phyloP scores from a whole-genome alignment of 192 early-diverging fungal genomes.

The Geranomyces michiganensis region DNA sequence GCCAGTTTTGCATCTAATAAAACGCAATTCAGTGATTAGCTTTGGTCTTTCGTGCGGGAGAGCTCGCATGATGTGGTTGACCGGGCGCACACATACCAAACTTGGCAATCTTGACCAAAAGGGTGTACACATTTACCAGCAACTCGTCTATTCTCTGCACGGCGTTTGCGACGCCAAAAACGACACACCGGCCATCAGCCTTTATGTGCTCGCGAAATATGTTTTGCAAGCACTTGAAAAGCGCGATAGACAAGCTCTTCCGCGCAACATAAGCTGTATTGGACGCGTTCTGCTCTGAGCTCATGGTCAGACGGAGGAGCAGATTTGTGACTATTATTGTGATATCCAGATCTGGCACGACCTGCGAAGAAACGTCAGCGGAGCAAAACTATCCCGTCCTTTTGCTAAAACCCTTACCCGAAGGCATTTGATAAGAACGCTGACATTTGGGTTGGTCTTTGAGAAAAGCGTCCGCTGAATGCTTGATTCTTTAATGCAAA shows the following conservation, averaged over 20 bases:
- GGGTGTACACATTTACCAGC: constrained; percentile 33
- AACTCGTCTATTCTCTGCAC: constrained; percentile 44
- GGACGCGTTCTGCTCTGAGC: constrained; percentile 25
- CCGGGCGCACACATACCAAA: constrained; percentile 33
- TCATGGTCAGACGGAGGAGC: constrained; percentile 35
- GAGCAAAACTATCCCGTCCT: constrained; percentile 6
- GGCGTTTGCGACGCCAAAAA: constrained; percentile 17
- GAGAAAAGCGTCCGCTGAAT: constrained; percentile 51
- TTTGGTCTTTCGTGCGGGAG: background rate
- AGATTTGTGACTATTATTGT: constrained; percentile 47
- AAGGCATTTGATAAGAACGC: constrained; percentile 48
- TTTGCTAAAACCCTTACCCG: constrained; percentile 27
- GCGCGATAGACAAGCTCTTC: constrained; percentile 28
- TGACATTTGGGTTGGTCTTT: constrained; percentile 39
- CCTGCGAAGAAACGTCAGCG: constrained; percentile 10
- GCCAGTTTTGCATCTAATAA: constrained; percentile 44
- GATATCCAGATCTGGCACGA: constrained; percentile 46
- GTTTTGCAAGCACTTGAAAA: constrained; percentile 21
- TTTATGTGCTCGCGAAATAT: constrained; percentile 12
- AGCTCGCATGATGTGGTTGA: background rate
- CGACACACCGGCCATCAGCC: constrained; percentile 1
- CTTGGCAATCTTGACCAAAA: constrained; percentile 45
- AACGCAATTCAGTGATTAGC: background rate
- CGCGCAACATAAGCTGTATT: constrained; percentile 41
- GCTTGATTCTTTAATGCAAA: constrained; percentile 37